These are phyloP conservation scores for Geotrichum klebahnii DNA, from an alignment of 1,139 yeast genomes.

Conservation along the genomic window DNA sequence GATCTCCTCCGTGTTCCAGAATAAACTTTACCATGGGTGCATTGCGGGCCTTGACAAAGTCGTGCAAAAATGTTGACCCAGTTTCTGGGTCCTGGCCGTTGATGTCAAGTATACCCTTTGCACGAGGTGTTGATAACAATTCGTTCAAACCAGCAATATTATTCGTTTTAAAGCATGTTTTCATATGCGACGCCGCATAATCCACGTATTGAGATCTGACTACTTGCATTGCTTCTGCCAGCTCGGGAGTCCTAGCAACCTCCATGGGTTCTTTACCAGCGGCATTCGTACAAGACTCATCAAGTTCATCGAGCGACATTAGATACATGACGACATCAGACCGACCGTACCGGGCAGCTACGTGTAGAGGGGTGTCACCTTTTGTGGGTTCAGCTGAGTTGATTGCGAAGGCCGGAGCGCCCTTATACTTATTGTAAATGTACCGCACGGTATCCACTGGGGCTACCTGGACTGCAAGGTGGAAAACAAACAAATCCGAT, in stretches of 20 bases:
- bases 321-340: conserved; percentile 69
- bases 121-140: conserved; percentile 68
- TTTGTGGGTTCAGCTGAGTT: conserved; percentile 52
- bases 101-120: conserved; percentile 76
- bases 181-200: conserved; percentile 62
- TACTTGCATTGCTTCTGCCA: conserved; percentile 67
- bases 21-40: conserved; percentile 85
- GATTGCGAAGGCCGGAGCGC: conserved; percentile 48
- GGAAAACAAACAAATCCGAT: conserved; percentile 50
- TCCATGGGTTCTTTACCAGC: conserved; percentile 81
- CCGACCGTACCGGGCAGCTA: conserved; percentile 74
- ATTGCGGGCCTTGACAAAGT: conserved; percentile 75
- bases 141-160: conserved; percentile 64
- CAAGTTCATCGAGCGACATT: conserved; percentile 60
- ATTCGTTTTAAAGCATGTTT: conserved; percentile 63
- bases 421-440: conserved; percentile 41
- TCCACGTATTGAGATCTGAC: conserved; percentile 82
- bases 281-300: conserved; percentile 77
- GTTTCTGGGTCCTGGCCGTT: conserved; percentile 93
- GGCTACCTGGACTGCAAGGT: conserved; percentile 87
- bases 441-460: conserved; percentile 52
- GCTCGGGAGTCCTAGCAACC: conserved; percentile 59
- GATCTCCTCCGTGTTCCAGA: conserved; percentile 90
- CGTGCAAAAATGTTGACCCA: conserved; percentile 90
- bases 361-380: conserved; percentile 89